These are phyloP conservation scores for Glutinoglossum americanum DNA, from an alignment of 495 filamentous ascomycete species.

Conservation along the genomic window DNA sequence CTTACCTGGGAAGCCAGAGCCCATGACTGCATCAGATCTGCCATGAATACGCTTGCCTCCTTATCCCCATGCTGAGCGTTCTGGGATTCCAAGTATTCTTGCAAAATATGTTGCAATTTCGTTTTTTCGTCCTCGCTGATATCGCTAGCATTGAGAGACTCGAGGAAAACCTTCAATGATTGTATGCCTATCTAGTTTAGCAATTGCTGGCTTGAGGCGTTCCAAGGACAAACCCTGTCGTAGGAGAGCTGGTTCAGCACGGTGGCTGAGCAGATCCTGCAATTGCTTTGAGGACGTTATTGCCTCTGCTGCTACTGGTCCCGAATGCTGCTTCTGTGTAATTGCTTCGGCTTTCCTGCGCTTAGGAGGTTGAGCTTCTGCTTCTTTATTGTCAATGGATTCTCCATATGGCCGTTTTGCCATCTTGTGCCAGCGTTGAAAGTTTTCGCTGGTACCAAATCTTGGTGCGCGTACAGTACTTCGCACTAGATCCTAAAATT, in stretches of 20 bases:
- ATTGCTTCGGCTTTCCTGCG: not conserved
- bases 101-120: conserved; percentile 35
- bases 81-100: conserved; percentile 50
- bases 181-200: no score
- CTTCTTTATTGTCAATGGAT: not conserved
- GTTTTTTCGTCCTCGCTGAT: conserved; percentile 26
- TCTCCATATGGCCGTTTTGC: not conserved
- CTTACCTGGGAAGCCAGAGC: conserved; percentile 39
- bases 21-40: conserved; percentile 63
- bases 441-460: not conserved
- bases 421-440: not conserved
- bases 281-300: conserved; percentile 38
- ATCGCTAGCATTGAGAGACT: conserved; percentile 32
- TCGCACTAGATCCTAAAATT: no score
- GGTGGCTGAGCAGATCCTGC: conserved; percentile 38
- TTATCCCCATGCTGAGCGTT: conserved; percentile 31
- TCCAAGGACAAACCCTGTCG: conserved; percentile 35
- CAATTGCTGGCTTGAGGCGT: conserved; percentile 20
- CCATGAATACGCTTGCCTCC: conserved; percentile 36
- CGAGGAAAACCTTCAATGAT: conserved; percentile 52
- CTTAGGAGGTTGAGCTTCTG: not conserved
- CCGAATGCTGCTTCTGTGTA: conserved; percentile 5
- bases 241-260: conserved; percentile 35
- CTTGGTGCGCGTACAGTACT: no score
- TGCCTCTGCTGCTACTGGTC: not conserved